A percentile compares a stretch with the other conserved stretches of the same genome.
Conservation (phyloP, 2,329 filamentous ascomycete genomes). For the Fusarium hostae region DNA sequence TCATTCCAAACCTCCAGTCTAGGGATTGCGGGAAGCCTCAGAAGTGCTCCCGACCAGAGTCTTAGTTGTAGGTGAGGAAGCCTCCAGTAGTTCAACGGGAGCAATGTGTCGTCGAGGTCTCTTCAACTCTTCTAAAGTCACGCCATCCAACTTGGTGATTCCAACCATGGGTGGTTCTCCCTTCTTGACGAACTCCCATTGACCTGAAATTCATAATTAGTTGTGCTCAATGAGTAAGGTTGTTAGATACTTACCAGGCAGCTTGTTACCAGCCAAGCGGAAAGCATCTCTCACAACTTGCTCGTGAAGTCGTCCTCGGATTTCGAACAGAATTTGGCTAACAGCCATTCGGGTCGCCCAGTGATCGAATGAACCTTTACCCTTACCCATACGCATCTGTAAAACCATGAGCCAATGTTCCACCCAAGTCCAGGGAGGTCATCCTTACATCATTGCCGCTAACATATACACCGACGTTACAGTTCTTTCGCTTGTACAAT, state of each 20-base stretch:
- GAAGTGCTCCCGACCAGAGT: conserved; percentile 50
- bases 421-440: not conserved
- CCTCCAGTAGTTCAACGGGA: conserved; percentile 52
- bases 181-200: conserved; percentile 94
- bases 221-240: not conserved
- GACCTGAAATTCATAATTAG: conserved; percentile 60
- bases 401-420: conserved; percentile 32
- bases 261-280: conserved; percentile 90
- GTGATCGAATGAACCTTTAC: conserved; percentile 96
- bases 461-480: conserved; percentile 94
- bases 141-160: conserved; percentile 87
- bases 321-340: conserved; percentile 90
- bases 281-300: conserved; percentile 94
- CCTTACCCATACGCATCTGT: conserved; percentile 96
- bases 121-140: conserved; percentile 86
- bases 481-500: conserved; percentile 89
- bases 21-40: conserved; percentile 47
- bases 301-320: conserved; percentile 93
- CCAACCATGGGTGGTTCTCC: conserved; percentile 91
- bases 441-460: conserved; percentile 85
- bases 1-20: conserved; percentile 28
- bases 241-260: conserved; percentile 74
- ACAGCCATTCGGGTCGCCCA: conserved; percentile 93
- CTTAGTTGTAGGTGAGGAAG: conserved; percentile 48
- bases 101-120: conserved; percentile 77